Base-by-base conservation (phyloP, 2,329 filamentous ascomycete species). In the Phialophora macrospora region DNA sequence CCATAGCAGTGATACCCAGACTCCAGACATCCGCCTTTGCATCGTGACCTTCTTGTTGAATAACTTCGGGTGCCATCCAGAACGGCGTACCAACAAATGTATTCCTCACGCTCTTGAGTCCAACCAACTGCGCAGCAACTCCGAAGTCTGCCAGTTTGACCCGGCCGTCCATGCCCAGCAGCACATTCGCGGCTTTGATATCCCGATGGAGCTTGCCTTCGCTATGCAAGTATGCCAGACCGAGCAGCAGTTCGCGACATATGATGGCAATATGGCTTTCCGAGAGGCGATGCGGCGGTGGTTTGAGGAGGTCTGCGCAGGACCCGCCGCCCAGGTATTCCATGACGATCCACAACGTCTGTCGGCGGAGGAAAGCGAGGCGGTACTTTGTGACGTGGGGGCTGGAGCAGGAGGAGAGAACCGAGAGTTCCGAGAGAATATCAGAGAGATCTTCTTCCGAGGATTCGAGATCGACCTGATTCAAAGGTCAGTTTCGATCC, bases 281-380 rank as follows among this genome's bases (percentile, higher is more conserved):
- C 74, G 86, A 88, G 77, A 99, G 9, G 24, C 20, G 17, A 67
- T 79, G 63, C 76, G 76, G 62, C 32, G 71, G 69, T 4, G 71
- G 68, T 60, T 70, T 72, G 56, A 96, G 91, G 82, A 99, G 79
- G 77, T 99, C 95, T 70, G 97, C 84, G 77, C 95, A 97, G 20
- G 95, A 98, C 48, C 95, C 95, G 69, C 95, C 95, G 5, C 95
- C 95, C 11, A 99, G 82, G 75, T 90, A 99, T 79, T 99, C 95
- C 95, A 99, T 99, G 65, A 98, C 92, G 75, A 99, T 99, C 95
- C 95, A 99, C 82, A 99, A 82, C 80, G 98, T 99, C 77, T 93
- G 91, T 28, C 95, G 95, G 72, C 92, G 88, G n/a, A 98, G 85
- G 77, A 98, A 99, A 75, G 93, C 97, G 24, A 92, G 91, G 77